Evolutionary conservation across 345 rosid species (phyloP), one percentile per base, ranked within the genome.

Genomic region (Populus pruinosa): DNA sequence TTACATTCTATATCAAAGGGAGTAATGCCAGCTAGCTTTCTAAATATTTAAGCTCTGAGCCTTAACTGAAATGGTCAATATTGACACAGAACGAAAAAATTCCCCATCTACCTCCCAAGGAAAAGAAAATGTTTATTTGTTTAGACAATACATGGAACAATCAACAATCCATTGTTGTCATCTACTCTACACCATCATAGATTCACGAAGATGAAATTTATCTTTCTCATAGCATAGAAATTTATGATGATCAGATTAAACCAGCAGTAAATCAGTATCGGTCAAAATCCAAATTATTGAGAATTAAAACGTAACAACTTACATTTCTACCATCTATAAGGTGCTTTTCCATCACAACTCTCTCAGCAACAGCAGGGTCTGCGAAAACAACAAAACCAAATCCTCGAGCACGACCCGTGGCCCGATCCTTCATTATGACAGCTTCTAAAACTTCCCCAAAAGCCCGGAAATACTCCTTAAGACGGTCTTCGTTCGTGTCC

Each of bases 361-460:
- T 83, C 82, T 91, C 97, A 33, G 97, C 97, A 77, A 90, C 89
- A 82, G 80, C 82, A 6, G 97, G 95, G 69, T 93, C 95, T 35
- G 92, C 88, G 79, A 91, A 94, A 79, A 91, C 97, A 74, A 94
- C 82, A 76, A 94, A 94, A 64, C 98, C 98, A 39, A 94, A 94
- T 17, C 98, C 98, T 43, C 98, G 95, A 70, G 95, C 97, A 82
- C 97, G 95, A 72, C 97, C 97, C 0, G 97, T 93, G 77, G 94
- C 88, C 55, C 98, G 90, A 87, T 93, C 97, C 88, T 90, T 93
- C 97, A 94, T 93, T 63, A 94, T 90, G 67, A 94, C 97, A 50
- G 95, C 93, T 85, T 94, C 97, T 53, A 85, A 50, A 76, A 94
- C 94, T 69, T 90, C 94, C 56, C 97, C 98, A 80, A 90, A 94